A percentile compares a stretch with the other conserved stretches of the same genome.
These are phyloP conservation scores for Cenchrus purpureus DNA, from an alignment of 176 grass and related monocot genomes.

Conservation along the genomic window DNA sequence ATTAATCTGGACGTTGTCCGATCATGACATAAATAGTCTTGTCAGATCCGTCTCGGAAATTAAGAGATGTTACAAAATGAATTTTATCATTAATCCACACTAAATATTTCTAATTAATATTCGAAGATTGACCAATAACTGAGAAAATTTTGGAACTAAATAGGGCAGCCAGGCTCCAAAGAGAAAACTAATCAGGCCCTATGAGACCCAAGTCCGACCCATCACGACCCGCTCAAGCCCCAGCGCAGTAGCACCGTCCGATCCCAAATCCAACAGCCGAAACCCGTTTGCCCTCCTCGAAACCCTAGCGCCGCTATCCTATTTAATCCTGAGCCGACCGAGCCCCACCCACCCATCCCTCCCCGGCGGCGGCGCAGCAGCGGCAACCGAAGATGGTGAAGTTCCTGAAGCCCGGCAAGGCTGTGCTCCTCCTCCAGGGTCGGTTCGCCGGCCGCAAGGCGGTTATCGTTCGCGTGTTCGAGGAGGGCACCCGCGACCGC, in stretches of 20 bases:
- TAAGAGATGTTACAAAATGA: too few species aligned
- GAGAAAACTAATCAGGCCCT: too few species aligned
- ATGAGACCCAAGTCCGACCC: neutral
- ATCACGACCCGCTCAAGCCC: neutral
- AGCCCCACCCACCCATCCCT: conserved; percentile 13
- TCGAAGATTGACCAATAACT: too few species aligned
- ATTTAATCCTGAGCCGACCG: conserved; percentile 17
- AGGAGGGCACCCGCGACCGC: conserved; percentile 65
- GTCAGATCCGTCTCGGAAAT: too few species aligned
- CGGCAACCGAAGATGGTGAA: conserved; percentile 51
- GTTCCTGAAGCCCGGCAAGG: conserved; percentile 61
- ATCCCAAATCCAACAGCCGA: conserved; percentile 1
- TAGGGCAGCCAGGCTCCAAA: too few species aligned
- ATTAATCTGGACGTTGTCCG: too few species aligned
- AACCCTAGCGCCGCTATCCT: conserved; percentile 40
- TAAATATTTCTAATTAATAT: too few species aligned
- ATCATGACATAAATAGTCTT: too few species aligned
- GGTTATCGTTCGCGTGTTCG: conserved; percentile 57
- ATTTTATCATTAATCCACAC: too few species aligned
- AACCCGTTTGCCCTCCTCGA: fast-evolving
- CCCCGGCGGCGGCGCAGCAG: conserved; percentile 3
- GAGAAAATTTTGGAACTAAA: too few species aligned
- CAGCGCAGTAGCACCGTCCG: neutral
- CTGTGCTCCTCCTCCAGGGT: conserved; percentile 60
- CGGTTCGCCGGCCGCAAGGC: conserved; percentile 55